phyloP scores from a whole-genome alignment of 78 protist genomes.

The Polysphondylium violaceum region DNA sequence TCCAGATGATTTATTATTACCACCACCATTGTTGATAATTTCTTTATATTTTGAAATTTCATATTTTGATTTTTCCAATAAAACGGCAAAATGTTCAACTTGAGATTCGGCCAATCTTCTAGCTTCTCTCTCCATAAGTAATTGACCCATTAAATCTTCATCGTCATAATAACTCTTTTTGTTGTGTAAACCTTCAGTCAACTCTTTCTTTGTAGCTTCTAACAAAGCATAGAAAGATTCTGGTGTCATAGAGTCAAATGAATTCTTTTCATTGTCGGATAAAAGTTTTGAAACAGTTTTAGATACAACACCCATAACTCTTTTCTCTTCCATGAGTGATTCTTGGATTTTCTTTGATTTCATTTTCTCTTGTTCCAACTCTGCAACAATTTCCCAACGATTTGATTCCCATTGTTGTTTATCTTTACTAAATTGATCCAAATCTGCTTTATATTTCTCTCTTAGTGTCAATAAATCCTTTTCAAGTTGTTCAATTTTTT shows the following conservation, averaged over 20 bases:
- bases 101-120: conserved; percentile 71
- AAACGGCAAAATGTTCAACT: conserved; percentile 62
- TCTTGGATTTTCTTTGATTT: conserved; percentile 31
- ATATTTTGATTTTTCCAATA: conserved; percentile 52
- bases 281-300: conserved; percentile 52
- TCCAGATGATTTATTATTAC: not conserved
- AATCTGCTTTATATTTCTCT: not conserved
- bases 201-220: conserved; percentile 56
- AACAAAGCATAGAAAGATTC: conserved; percentile 76
- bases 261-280: not conserved
- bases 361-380: conserved; percentile 55
- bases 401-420: conserved; percentile 29
- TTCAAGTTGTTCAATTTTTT: conserved; percentile 1
- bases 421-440: conserved; percentile 6
- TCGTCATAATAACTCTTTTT: conserved; percentile 58
- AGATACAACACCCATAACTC: conserved; percentile 54
- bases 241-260: conserved; percentile 28
- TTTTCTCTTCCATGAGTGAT: conserved; percentile 32
- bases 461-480: conserved; percentile 13
- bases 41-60: conserved; percentile 46
- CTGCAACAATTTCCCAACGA: conserved; percentile 39
- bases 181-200: conserved; percentile 52
- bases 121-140: conserved; percentile 74
- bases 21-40: conserved; percentile 18
- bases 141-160: conserved; percentile 64